Base-by-base conservation (phyloP, 2,329 filamentous ascomycete species). In the Cladosporium sp. region DNA sequence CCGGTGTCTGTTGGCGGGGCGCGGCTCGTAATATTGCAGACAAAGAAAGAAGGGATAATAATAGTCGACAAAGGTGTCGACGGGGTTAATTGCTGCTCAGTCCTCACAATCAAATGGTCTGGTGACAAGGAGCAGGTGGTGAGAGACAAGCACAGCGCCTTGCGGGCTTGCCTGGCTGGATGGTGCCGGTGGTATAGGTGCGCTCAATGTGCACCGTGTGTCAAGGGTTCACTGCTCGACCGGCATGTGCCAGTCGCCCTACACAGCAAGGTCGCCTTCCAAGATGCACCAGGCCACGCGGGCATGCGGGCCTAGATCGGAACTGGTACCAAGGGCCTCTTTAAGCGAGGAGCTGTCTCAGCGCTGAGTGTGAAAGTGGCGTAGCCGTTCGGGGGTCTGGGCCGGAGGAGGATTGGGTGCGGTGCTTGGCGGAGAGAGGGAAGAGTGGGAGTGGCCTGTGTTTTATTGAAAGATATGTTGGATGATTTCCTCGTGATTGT, bases 181-280 rank as follows among this genome's bases (percentile, higher is more conserved):
- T 33, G 50, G 52, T 33, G 52, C 52, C 52, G 52, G 52, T 29
- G 52, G 52, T 33, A 33, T 55, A n/a, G 52, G 28, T 52, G 23
- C 16, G 35, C 35, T 40, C 35, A 40, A 16, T 40, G 40, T 46
- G 40, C 40, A 46, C 40, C 40, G 40, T 33, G 52, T 55, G 52
- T 55, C 52, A 33, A 55, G 52, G 52, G 52, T 55, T 55, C 52
- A 55, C 52, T 55, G 28, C n/a, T 46, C 49, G 28, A 35, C 23
- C 55, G 55, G 59, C 46, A 62, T 62, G 59, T 62, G 59, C 59
- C 59, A 61, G 40, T n/a, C 46, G 59, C 59, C 59, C 59, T 62
- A 52, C 50, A 37, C 59, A 62, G 59, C 31, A 52, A 52, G 21
- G 37, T 31, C 44, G 50, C 59, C 59, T 53, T 5, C 44, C 58